phyloP scores from a whole-genome alignment of 768 basidiomycete genomes.

The Termitomyces bulborhizus region DNA sequence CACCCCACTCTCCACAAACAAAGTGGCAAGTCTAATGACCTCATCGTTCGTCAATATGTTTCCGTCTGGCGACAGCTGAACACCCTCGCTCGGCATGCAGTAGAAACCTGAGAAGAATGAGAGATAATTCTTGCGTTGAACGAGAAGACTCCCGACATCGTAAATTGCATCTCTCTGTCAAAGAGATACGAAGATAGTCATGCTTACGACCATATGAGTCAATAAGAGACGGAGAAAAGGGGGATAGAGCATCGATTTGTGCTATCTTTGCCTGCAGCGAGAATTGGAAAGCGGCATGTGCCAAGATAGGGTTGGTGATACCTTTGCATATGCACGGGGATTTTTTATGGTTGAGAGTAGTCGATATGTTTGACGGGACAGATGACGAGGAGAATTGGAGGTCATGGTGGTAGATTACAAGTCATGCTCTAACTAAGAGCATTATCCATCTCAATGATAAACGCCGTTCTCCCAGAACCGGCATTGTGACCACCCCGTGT shows the following conservation, averaged over 20 bases:
- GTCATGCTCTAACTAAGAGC: neutral
- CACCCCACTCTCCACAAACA: conserved; percentile 80
- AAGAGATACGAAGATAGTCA: conserved; percentile 82
- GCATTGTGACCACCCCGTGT: conserved; percentile 19
- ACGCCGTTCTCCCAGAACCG: neutral
- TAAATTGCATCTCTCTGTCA: conserved; percentile 85
- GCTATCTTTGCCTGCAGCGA: conserved; percentile 49
- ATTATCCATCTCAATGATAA: neutral
- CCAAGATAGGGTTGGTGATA: neutral
- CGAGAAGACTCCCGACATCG: conserved; percentile 45
- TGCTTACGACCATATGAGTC: conserved; percentile 67
- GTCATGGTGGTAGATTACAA: conserved; percentile 3
- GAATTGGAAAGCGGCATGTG: neutral
- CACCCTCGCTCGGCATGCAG: conserved; percentile 82
- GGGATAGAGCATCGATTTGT: conserved; percentile 39
- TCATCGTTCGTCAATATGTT: conserved; percentile 75
- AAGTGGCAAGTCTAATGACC: conserved; percentile 59
- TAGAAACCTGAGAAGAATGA: conserved; percentile 63
- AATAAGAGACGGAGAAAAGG: conserved; percentile 49
- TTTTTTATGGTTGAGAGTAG: conserved; percentile 10
- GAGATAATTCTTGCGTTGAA: neutral
- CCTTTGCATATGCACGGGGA: conserved; percentile 16
- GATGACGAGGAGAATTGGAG: neutral
- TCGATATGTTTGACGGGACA: conserved; percentile 1
- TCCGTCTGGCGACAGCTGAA: conserved; percentile 63